These are phyloP conservation scores for Fusarium clavum DNA, from an alignment of 2,329 filamentous ascomycete species.

Conservation along the genomic window DNA sequence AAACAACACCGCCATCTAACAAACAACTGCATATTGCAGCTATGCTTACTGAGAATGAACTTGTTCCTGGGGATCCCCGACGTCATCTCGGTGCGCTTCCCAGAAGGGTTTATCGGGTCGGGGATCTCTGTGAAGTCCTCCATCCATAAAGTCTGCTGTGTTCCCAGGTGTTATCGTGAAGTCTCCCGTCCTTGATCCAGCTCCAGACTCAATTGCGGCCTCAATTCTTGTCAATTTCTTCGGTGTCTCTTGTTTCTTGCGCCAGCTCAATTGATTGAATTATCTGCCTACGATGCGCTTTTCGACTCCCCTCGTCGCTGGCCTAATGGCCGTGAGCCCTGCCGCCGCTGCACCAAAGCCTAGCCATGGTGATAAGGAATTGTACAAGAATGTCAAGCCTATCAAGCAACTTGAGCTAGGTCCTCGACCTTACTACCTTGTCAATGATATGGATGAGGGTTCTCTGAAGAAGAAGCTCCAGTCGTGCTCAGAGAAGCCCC, in stretches of 20 bases:
- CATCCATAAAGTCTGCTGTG: constrained; percentile 36
- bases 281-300: constrained; percentile 48
- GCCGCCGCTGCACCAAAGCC: constrained; percentile 46
- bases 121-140: constrained; percentile 16
- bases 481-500: constrained; percentile 66
- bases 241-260: constrained; percentile 4
- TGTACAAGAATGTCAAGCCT: constrained; percentile 54
- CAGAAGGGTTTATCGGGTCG: constrained; percentile 33
- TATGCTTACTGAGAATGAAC: constrained; percentile 19
- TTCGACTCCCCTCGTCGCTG: constrained; percentile 46
- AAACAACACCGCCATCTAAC: constrained; percentile 33
- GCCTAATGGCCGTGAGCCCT: constrained; percentile 47
- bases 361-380: constrained; percentile 19
- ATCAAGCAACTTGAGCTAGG: constrained; percentile 68
- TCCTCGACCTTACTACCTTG: constrained; percentile 72
- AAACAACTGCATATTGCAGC: constrained; percentile 15
- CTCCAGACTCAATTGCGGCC: constrained; percentile 24
- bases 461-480: constrained; percentile 69
- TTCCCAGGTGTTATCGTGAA: constrained; percentile 10
- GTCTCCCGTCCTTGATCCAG: constrained; percentile 19
- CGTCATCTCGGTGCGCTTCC: constrained; percentile 30
- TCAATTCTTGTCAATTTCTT: constrained; percentile 10
- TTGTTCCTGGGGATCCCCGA: constrained; percentile 24
- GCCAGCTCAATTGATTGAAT: constrained; percentile 17
- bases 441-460: constrained; percentile 71